Percentiles rank a stretch among this genome's conserved stretches.
phyloP scores from a whole-genome alignment of 2,329 filamentous ascomycete species.

The Penicillium glabrum region DNA sequence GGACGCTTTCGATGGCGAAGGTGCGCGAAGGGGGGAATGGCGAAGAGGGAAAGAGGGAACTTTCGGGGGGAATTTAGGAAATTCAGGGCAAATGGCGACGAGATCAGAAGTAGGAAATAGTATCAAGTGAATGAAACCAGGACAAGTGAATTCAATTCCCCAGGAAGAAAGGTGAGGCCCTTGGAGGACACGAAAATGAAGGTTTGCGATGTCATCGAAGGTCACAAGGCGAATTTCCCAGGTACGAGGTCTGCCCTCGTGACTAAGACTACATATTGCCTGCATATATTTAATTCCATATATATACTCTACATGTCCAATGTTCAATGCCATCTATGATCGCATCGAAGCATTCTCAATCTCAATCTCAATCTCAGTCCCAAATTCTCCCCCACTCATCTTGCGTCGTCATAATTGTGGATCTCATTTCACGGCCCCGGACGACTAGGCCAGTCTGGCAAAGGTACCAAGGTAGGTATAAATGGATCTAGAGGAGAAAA shows the following conservation, averaged over 20 bases:
- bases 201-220: no score
- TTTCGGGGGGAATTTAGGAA: neutral
- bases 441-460: neutral
- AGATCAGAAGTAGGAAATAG: neutral
- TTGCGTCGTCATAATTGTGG: conserved; percentile 15
- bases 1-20: conserved; percentile 1
- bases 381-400: neutral
- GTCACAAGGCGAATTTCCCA: no score
- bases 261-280: neutral
- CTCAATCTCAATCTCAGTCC: neutral
- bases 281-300: neutral
- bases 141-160: no score
- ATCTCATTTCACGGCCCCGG: conserved; percentile 11
- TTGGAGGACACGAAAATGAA: no score
- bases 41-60: neutral
- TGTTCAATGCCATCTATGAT: neutral
- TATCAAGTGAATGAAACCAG: neutral
- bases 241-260: no score
- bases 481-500: neutral
- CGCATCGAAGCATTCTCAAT: neutral
- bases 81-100: neutral
- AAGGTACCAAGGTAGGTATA: neutral
- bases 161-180: no score
- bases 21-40: neutral
- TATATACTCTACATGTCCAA: neutral